Evolutionary conservation across 2,329 filamentous ascomycete species (phyloP).

Genomic region (Aspergillus sp.): DNA sequence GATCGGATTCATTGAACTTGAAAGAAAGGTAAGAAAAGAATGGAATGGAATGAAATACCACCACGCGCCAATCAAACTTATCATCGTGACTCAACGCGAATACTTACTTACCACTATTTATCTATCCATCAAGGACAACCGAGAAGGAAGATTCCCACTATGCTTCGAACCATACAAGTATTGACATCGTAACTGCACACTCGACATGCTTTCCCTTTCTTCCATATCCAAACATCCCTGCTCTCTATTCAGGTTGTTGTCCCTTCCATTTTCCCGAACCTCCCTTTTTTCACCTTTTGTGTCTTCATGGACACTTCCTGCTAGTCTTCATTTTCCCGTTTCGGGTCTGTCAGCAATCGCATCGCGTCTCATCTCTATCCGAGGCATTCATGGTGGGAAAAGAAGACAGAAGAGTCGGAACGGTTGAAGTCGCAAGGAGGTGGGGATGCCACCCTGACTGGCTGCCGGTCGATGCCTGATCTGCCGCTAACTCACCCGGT

Average conservation of each 20-base stretch:
- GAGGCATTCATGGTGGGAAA: not conserved
- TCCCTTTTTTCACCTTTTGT: not conserved
- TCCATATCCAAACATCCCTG: slow-evolving; percentile 4
- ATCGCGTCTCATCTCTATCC: not conserved
- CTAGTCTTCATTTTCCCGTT: not conserved
- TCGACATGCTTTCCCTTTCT: not conserved
- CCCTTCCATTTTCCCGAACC: slow-evolving; percentile 2
- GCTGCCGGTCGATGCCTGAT: slow-evolving; percentile 22
- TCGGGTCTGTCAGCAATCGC: not conserved
- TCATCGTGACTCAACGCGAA: slow-evolving; percentile 15
- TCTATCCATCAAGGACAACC: not conserved
- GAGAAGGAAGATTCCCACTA: not conserved
- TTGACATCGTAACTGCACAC: slow-evolving; percentile 14
- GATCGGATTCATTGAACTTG: not conserved
- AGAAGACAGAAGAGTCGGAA: slow-evolving; percentile 12
- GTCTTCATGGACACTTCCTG: not conserved
- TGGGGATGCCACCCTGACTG: slow-evolving; percentile 17
- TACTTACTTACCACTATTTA: not conserved
- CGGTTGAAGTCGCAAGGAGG: slow-evolving; percentile 4
- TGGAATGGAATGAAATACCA: not conserved
- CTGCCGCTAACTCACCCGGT: slow-evolving; percentile 17
- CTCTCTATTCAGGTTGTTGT: not conserved
- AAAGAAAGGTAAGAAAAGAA: no score
- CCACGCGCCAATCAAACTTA: slow-evolving; percentile 16
- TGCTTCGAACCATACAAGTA: not conserved